Percentiles rank a stretch among this genome's conserved stretches.
phyloP scores from a whole-genome alignment of 1,284 basidiomycete genomes.

The Ustilago shanxiensis region DNA sequence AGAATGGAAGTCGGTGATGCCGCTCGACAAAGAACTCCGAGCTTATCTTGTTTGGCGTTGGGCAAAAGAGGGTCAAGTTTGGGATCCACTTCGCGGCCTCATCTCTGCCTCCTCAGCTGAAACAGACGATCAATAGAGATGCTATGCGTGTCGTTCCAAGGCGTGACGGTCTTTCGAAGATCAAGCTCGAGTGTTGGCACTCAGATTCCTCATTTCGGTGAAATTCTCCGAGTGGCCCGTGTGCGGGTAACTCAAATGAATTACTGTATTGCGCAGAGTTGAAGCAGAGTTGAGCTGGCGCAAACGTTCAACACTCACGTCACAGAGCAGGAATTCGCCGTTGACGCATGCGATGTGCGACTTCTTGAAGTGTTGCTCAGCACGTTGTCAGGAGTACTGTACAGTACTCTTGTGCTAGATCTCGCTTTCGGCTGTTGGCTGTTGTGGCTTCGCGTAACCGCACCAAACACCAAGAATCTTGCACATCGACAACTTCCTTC shows the following conservation, averaged over 20 bases:
- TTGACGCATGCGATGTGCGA: slow-evolving; percentile 5
- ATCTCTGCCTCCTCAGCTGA: neutral
- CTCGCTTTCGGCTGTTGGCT: slow-evolving; percentile 1
- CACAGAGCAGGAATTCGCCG: slow-evolving; percentile 26
- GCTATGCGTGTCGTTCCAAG: no score
- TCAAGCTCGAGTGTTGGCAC: neutral
- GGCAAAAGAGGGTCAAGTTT: slow-evolving; percentile 37
- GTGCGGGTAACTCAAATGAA: slow-evolving; percentile 16
- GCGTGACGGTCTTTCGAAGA: no score
- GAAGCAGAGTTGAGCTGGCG: slow-evolving; percentile 2
- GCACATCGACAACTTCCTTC: neutral
- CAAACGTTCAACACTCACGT: neutral
- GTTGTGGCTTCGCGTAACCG: neutral
- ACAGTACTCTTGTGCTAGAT: neutral
- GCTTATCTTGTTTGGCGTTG: slow-evolving; percentile 48
- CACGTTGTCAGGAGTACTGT: slow-evolving; percentile 1
- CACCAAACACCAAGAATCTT: slow-evolving; percentile 5
- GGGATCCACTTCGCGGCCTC: slow-evolving; percentile 34
- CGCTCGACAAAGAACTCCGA: slow-evolving; percentile 49
- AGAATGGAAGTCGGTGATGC: slow-evolving; percentile 40
- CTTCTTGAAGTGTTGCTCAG: neutral
- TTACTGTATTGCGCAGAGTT: no score
- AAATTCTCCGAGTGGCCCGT: slow-evolving; percentile 25
- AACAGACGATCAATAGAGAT: neutral
- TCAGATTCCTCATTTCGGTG: neutral